These are phyloP conservation scores for thale cress (Arabidopsis thaliana) DNA, from an alignment of 345 rosid genomes.

Conservation along the genomic window DNA sequence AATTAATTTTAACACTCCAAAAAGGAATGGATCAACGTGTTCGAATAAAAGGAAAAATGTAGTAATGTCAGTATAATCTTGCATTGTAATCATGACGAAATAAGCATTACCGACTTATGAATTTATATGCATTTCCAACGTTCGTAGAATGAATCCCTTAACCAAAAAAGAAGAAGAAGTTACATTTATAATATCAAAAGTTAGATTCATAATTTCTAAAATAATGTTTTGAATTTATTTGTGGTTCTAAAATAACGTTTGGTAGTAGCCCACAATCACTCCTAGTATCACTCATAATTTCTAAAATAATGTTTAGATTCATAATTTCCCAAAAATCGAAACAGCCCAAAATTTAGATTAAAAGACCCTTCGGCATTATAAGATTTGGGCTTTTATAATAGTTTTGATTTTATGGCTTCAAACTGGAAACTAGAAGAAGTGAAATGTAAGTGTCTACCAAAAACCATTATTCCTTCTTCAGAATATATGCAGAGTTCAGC, in stretches of 20 bases:
- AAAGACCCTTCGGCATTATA: no score
- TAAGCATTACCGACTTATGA: conserved; percentile 1
- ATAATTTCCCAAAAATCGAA: not conserved
- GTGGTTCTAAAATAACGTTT: no score
- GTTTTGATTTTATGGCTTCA: not conserved
- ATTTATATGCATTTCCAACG: conserved; percentile 1
- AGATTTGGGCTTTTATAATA: not conserved
- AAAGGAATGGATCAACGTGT: conserved; percentile 24
- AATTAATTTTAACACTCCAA: not conserved
- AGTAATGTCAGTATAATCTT: not conserved
- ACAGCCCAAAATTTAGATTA: no score
- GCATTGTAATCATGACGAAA: conserved; percentile 19
- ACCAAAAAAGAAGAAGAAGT: not conserved
- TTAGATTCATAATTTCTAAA: not conserved
- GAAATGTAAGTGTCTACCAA: conserved; percentile 12
- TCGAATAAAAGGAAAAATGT: not conserved
- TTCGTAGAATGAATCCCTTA: not conserved
- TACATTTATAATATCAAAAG: not conserved
- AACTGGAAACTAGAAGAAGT: conserved; percentile 2
- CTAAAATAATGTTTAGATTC: no score
- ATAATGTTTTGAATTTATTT: no score
- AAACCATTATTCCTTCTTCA: conserved; percentile 17
- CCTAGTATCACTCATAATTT: not conserved
- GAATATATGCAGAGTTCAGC: conserved; percentile 34
- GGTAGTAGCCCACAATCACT: no score